Percentiles rank a stretch among this genome's conserved stretches.
Evolutionary conservation across 129 eudicot species (phyloP).

Genomic region (Chrysanthemum makinoi): DNA sequence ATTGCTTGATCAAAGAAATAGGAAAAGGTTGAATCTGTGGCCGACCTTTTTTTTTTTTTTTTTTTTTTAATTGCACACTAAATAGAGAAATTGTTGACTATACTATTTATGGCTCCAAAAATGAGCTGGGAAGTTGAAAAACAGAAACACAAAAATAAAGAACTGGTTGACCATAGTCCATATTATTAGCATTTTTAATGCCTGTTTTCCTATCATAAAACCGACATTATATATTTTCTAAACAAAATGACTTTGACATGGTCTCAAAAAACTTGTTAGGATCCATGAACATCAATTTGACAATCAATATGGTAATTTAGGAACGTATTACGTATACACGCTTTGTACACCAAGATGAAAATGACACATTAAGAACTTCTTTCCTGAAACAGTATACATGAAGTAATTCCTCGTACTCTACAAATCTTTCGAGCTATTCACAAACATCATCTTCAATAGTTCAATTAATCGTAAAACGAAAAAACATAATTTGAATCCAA

Average conservation of each 20-base stretch:
- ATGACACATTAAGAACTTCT: not conserved
- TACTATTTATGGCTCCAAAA: not conserved
- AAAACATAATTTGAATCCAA: not conserved
- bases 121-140: not conserved
- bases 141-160: too few relatives aligned
- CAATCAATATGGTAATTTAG: not conserved
- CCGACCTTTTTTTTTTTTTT: too few relatives aligned
- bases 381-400: not conserved
- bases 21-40: too few relatives aligned
- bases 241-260: not conserved
- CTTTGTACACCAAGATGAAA: not conserved
- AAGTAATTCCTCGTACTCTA: not conserved
- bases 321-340: not conserved
- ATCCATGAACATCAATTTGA: not conserved
- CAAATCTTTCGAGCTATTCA: not conserved
- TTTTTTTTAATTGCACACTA: too few relatives aligned
- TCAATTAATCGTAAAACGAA: not conserved
- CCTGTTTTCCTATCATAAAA: not conserved
- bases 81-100: too few relatives aligned
- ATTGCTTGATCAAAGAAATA: too few relatives aligned
- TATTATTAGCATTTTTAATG: not conserved
- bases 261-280: not conserved
- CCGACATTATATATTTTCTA: not conserved
- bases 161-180: too few relatives aligned
- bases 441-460: not conserved